Base-by-base conservation (phyloP, 352 stramenopile genomes). In the Pythium phragmiticola region DNA sequence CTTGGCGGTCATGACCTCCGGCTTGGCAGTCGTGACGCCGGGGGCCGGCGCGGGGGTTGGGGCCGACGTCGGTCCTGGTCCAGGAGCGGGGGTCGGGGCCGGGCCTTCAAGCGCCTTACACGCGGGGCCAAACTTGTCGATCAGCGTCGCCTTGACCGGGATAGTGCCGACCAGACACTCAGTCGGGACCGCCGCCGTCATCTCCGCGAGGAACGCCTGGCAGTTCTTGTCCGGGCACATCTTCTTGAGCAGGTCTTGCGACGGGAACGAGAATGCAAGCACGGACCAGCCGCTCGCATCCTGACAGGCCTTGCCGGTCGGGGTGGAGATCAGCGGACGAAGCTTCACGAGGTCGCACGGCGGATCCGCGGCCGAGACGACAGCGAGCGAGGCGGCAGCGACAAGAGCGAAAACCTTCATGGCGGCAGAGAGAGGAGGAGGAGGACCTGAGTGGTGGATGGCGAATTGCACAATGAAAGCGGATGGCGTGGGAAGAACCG, bases 151-250 rank as follows among this genome's bases (percentile, higher is more conserved):
- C 47, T 57, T 57, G 36, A 65, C 30, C 12, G 51, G 28, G 1
- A 60, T 37, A 7, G 26, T 30, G 19, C 28, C 14, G 30, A 66
- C 19, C 0, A 39, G 0, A 42, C 59, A 66, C 30, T 66, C 59
- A n/a, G 39, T 60, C 39, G 49, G 39, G 8, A 66, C 16, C 12
- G 59, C 59, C 1, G 37, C 36, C 1, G 26, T 53, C 57, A 78
- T 49, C 5, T 57, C 48, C 0, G 56, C 19, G 19, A 78, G 41
- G 33, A 73, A 36, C 17, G 39, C 34, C 54, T 64, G 43, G 56
- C 72, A 78, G n/a, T 48, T 58, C 6, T 52, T 30, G 41, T 63
- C 65, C 7, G 47, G 17, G 48, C 72, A 79, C 9, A 76, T 30
- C 58, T 69, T 63, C 13, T 56, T 39, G 26, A 72, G 39, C 0